phyloP scores from a whole-genome alignment of 169 alveolate genomes.

The Neospora caninum region DNA sequence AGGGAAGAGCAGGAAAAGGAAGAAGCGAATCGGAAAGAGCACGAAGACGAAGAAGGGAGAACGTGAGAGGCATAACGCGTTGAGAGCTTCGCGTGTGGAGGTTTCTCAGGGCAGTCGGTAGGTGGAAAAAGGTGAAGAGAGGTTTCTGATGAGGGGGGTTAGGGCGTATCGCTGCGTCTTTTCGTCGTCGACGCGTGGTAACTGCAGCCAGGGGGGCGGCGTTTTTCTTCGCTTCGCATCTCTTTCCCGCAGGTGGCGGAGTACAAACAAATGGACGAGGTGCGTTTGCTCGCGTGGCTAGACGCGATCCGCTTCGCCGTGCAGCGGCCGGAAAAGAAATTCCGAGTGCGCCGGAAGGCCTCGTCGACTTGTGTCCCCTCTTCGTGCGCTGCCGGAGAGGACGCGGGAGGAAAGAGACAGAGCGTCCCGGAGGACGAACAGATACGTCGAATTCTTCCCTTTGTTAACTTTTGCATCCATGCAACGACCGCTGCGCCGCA shows the following conservation, averaged over 20 bases:
- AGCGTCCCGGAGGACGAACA: not conserved
- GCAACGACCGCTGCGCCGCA: not conserved
- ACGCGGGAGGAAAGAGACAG: not conserved
- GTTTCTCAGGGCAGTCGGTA: too few relatives aligned
- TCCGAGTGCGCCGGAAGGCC: not conserved
- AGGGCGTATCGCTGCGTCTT: too few relatives aligned
- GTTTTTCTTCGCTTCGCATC: not conserved
- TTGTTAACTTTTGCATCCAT: conserved; percentile 1
- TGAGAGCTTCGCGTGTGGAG: too few relatives aligned
- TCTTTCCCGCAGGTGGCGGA: not conserved
- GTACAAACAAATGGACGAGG: conserved; percentile 11
- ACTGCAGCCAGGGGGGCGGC: too few relatives aligned
- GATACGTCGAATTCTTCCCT: not conserved
- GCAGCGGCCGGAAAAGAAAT: conserved; percentile 5
- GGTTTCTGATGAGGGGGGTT: too few relatives aligned
- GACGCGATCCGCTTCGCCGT: conserved; percentile 26
- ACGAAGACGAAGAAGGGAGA: too few relatives aligned
- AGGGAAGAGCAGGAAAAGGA: too few relatives aligned
- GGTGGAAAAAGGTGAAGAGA: too few relatives aligned
- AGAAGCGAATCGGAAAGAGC: too few relatives aligned
- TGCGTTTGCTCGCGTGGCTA: conserved; percentile 22
- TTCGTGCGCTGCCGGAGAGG: not conserved
- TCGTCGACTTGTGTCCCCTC: not conserved
- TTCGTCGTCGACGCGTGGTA: too few relatives aligned
- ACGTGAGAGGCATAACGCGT: too few relatives aligned